Evolutionary conservation across 2,329 filamentous ascomycete genomes (phyloP).

Genomic region (Scedosporium apiospermum): DNA sequence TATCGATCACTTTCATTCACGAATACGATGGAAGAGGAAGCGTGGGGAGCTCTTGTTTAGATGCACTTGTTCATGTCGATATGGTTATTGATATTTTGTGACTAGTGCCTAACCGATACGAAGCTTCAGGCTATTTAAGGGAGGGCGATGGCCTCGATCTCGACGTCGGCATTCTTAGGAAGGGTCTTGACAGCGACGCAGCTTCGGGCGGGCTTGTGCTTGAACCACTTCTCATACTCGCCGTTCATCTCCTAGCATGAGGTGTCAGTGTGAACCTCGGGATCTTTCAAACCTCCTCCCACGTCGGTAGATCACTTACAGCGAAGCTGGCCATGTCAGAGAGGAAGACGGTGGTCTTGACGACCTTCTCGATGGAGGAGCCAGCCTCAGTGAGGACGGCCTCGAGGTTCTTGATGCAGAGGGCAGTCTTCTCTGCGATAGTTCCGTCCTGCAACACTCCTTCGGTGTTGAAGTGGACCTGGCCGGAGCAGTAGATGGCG

Average conservation of each 20-base stretch:
- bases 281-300: background rate
- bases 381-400: slow-evolving; percentile 77
- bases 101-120: background rate
- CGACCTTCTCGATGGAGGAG: slow-evolving; percentile 66
- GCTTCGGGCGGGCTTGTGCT: slow-evolving; percentile 76
- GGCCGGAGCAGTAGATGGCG: slow-evolving; percentile 59
- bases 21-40: background rate
- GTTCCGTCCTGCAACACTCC: slow-evolving; percentile 48
- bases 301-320: slow-evolving; percentile 23
- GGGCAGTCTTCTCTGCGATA: slow-evolving; percentile 53
- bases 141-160: slow-evolving; percentile 82
- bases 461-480: slow-evolving; percentile 58
- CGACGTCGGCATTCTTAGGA: slow-evolving; percentile 76
- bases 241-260: slow-evolving; percentile 60
- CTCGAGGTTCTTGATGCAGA: slow-evolving; percentile 67
- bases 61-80: background rate
- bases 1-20: no score
- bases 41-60: background rate
- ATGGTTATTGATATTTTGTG: background rate
- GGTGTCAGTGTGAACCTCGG: background rate
- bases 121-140: slow-evolving; percentile 30
- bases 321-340: slow-evolving; percentile 85
- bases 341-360: slow-evolving; percentile 90
- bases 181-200: slow-evolving; percentile 86
- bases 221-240: slow-evolving; percentile 76